Conservation (phyloP, 495 filamentous ascomycete genomes). For the Hypoxylon fuscum region DNA sequence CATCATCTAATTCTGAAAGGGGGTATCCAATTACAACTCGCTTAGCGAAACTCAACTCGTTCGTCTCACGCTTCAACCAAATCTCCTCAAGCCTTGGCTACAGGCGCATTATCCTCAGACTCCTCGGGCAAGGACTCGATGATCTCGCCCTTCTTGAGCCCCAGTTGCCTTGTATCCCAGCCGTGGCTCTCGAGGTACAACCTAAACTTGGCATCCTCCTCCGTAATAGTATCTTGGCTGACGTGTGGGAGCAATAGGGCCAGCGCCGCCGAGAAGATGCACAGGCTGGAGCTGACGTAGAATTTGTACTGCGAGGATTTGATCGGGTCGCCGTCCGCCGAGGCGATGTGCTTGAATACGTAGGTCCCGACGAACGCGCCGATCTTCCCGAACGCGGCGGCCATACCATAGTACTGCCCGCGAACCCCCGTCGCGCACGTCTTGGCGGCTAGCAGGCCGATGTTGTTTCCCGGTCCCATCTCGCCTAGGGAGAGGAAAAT, state of each 20-base stretch:
- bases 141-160: conserved; percentile 54
- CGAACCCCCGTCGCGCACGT: conserved; percentile 86
- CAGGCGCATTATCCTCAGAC: conserved; percentile 14
- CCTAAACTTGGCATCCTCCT: conserved; percentile 76
- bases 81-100: conserved; percentile 8
- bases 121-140: conserved; percentile 35
- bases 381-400: conserved; percentile 84
- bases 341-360: conserved; percentile 76
- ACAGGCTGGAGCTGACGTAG: conserved; percentile 72
- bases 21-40: conserved; percentile 23
- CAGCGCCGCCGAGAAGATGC: conserved; percentile 68
- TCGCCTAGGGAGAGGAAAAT: conserved; percentile 88
- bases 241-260: conserved; percentile 71
- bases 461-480: conserved; percentile 89
- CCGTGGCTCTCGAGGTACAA: conserved; percentile 71
- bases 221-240: conserved; percentile 76
- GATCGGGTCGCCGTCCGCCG: conserved; percentile 65
- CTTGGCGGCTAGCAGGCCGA: conserved; percentile 86
- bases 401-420: conserved; percentile 91
- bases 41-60: background rate
- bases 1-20: too few relatives aligned
- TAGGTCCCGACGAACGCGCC: conserved; percentile 92
- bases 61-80: background rate
- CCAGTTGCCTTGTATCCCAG: conserved; percentile 75
- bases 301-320: conserved; percentile 73